phyloP scores from a whole-genome alignment of 495 filamentous ascomycete genomes.

The Lophiostoma macrostomum region DNA sequence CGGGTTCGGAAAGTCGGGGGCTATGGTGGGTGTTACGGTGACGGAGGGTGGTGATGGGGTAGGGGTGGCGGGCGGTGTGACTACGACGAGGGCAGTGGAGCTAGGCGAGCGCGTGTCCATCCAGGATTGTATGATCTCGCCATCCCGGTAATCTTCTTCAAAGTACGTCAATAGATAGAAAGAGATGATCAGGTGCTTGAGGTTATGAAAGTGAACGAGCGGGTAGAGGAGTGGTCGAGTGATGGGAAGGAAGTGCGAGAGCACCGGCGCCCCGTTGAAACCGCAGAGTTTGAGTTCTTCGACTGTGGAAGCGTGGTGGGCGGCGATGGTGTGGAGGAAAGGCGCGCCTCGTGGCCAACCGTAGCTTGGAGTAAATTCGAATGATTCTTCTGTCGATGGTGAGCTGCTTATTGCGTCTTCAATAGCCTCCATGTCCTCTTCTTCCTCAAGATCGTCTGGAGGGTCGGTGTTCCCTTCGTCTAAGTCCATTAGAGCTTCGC shows the following conservation, averaged over 20 bases:
- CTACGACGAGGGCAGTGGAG: conserved; percentile 31
- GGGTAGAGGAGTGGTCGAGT: conserved; percentile 33
- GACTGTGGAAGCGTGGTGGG: conserved; percentile 32
- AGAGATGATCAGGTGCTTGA: conserved; percentile 34
- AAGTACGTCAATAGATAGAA: conserved; percentile 35
- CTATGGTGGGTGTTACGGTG: conserved; percentile 20
- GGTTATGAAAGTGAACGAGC: conserved; percentile 37
- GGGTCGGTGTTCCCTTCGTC: conserved; percentile 2
- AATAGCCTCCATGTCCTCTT: conserved; percentile 32
- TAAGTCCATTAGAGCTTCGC: conserved; percentile 20
- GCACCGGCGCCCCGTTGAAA: conserved; percentile 32
- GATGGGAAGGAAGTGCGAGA: conserved; percentile 30
- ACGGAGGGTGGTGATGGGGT: background rate
- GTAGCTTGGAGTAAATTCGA: conserved; percentile 30
- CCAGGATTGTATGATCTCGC: conserved; percentile 39
- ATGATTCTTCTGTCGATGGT: background rate
- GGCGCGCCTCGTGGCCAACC: conserved; percentile 35
- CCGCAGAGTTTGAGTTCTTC: conserved; percentile 42
- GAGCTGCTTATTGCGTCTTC: background rate
- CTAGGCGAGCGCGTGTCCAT: conserved; percentile 30
- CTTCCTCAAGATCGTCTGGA: conserved; percentile 20
- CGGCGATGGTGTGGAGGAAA: conserved; percentile 36
- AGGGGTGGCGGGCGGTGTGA: conserved; percentile 16
- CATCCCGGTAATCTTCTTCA: conserved; percentile 29
- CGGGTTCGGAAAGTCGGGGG: conserved; percentile 7